Conservation (phyloP, 129 eudicot species). For the Escallonia herrerae region DNA sequence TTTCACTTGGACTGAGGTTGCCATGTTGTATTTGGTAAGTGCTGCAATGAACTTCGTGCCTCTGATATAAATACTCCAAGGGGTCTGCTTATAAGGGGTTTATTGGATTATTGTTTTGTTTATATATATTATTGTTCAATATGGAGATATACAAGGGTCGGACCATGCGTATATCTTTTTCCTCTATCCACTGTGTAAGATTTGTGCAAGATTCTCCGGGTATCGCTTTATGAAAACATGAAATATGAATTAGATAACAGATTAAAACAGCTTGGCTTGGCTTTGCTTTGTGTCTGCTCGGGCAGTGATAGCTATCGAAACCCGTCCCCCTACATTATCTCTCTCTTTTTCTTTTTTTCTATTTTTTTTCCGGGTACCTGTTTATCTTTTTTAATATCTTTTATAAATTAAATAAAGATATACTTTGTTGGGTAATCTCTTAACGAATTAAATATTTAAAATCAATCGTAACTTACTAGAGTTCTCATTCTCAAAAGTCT, state of each 20-base stretch:
- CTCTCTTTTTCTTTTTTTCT: not conserved
- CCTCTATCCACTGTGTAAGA: slow-evolving; percentile 36
- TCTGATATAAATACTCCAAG: not conserved
- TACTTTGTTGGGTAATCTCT: too few relatives aligned
- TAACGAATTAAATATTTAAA: too few relatives aligned
- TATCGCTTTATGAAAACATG: slow-evolving; percentile 30
- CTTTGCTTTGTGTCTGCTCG: slow-evolving; percentile 35
- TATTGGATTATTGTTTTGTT: not conserved
- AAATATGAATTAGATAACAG: slow-evolving; percentile 10
- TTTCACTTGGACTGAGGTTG: slow-evolving; percentile 43
- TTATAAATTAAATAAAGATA: too few relatives aligned
- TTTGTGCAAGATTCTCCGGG: slow-evolving; percentile 61
- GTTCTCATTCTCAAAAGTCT: too few relatives aligned
- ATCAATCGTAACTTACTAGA: too few relatives aligned
- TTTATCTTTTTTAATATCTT: too few relatives aligned
- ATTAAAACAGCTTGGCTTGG: slow-evolving; percentile 34
- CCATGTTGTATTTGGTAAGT: slow-evolving; percentile 5
- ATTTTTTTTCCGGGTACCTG: too few relatives aligned
- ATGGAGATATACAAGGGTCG: not conserved
- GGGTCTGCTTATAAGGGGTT: not conserved
- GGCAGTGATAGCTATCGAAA: slow-evolving; percentile 14
- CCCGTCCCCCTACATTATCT: not conserved
- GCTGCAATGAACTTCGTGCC: not conserved
- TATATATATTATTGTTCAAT: too few relatives aligned
- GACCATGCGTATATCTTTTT: not conserved